phyloP scores from a whole-genome alignment of 2,329 filamentous ascomycete species.

The Elsinoe australis region DNA sequence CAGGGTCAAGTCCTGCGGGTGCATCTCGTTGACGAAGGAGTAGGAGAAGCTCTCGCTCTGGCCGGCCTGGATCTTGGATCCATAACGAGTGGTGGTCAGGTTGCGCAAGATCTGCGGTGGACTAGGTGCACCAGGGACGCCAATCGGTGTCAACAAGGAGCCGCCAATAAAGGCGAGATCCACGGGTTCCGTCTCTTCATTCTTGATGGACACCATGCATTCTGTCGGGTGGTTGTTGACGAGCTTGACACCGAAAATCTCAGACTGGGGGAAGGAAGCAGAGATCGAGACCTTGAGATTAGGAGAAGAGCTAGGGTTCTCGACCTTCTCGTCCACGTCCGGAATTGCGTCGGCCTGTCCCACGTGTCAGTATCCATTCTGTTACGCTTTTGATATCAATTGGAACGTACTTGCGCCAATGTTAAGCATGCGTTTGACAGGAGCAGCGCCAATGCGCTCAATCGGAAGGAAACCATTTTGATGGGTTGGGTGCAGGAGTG shows the following conservation, averaged over 20 bases:
- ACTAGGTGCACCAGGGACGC: conserved; percentile 45
- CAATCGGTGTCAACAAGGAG: conserved; percentile 53
- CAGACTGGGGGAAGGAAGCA: conserved; percentile 55
- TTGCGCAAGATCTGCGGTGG: conserved; percentile 65
- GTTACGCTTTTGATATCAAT: no score
- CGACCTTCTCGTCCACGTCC: conserved; percentile 52
- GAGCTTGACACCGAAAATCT: conserved; percentile 91
- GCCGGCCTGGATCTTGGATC: conserved; percentile 65
- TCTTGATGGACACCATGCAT: conserved; percentile 72
- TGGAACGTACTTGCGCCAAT: conserved; percentile 14
- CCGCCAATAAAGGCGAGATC: conserved; percentile 70
- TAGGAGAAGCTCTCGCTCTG: conserved; percentile 70
- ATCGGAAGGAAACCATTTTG: conserved; percentile 12
- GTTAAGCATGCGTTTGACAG: conserved; percentile 14
- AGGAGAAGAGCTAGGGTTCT: conserved; percentile 41
- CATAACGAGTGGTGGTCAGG: conserved; percentile 69
- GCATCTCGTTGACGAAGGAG: conserved; percentile 81
- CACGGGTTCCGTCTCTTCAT: conserved; percentile 71
- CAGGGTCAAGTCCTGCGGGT: conserved; percentile 79
- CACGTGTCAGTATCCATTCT: background rate
- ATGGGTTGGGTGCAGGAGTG: background rate
- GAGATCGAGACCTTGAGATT: conserved; percentile 49
- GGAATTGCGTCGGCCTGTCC: conserved; percentile 14
- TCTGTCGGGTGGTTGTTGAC: conserved; percentile 85
- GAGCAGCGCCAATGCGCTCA: conserved; percentile 16